Conservation (phyloP, 2,329 filamentous ascomycete species). For the Fusarium poae region DNA sequence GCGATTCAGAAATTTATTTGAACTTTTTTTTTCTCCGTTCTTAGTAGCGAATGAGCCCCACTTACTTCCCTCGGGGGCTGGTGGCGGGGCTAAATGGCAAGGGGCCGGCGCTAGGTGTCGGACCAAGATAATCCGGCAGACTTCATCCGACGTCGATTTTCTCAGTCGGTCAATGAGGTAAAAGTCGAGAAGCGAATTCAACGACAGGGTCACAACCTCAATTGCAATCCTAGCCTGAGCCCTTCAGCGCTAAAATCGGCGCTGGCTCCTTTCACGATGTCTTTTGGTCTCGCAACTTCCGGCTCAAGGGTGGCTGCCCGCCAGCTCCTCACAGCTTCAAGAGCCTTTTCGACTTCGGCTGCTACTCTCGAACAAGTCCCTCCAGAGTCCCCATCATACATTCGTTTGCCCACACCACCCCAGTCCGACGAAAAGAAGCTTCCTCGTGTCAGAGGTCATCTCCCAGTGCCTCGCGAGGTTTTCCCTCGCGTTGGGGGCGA, state of each 20-base stretch:
- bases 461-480: conserved; percentile 85
- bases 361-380: conserved; percentile 69
- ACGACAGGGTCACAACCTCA: conserved; percentile 32
- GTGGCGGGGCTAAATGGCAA: conserved; percentile 36
- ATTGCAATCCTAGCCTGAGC: conserved; percentile 39
- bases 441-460: conserved; percentile 75
- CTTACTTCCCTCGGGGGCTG: conserved; percentile 44
- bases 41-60: conserved; percentile 42
- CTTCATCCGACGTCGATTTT: conserved; percentile 46
- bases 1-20: conserved; percentile 46
- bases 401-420: conserved; percentile 82
- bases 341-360: conserved; percentile 54
- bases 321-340: conserved; percentile 46
- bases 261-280: conserved; percentile 47
- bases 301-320: conserved; percentile 48
- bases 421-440: conserved; percentile 71
- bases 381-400: conserved; percentile 89
- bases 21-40: conserved; percentile 51
- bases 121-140: conserved; percentile 46
- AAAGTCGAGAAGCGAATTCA: conserved; percentile 22
- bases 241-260: conserved; percentile 22
- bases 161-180: conserved; percentile 21
- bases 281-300: conserved; percentile 42
- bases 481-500: conserved; percentile 72
- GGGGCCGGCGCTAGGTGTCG: conserved; percentile 18